Base-by-base conservation (phyloP, 768 basidiomycete species). In the Tulasnella sp. region DNA sequence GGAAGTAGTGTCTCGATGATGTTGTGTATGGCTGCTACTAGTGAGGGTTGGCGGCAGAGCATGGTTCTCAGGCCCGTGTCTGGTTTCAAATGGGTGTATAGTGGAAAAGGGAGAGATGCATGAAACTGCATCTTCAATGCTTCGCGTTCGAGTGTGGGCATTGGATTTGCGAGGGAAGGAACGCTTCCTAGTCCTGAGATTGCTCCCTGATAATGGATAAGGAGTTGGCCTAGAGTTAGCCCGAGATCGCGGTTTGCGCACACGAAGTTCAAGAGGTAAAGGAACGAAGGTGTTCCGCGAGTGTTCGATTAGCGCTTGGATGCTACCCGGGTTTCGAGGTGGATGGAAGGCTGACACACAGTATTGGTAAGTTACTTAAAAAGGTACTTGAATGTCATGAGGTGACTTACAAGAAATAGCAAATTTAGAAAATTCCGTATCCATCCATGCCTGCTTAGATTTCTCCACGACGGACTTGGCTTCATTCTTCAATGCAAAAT, bases 391-490 rank as follows among this genome's bases (percentile, higher is more conserved):
- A 34, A 25, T 28, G 5, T 25, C 13, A 22, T 28, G 35, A 20
- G 3, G 7, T 20, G 16, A 45, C 55, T 28, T 42, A 56, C 55
- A 31, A 28, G 41, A 16, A 13, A 56, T 25, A 32, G 55, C 53
- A 54, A 56, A 56, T 12, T 53, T 51, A 12, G 55, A 56, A 37
- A 45, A 55, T 13, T 56, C 55, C 4, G 55, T 56, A 31, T 56
- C 55, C 12, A 22, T n/a, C 55, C 55, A 56, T 13, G 34, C 15
- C 9, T 24, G 16, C 44, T 56, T 56, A 12, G 53, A 56, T 16
- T 56, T 28, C 13, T 55, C 27, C 19, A 56, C 53, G 28, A 45
- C 40, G 33, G 53, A 33, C 15, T n/a, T 28, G 4, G 55, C 55
- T 39, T 56, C 42, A 10, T 47, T 35, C 28, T 41, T 51, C 5